Evolutionary conservation across 192 early-diverging fungal species (phyloP).

Genomic region (Coemansia aciculifera): DNA sequence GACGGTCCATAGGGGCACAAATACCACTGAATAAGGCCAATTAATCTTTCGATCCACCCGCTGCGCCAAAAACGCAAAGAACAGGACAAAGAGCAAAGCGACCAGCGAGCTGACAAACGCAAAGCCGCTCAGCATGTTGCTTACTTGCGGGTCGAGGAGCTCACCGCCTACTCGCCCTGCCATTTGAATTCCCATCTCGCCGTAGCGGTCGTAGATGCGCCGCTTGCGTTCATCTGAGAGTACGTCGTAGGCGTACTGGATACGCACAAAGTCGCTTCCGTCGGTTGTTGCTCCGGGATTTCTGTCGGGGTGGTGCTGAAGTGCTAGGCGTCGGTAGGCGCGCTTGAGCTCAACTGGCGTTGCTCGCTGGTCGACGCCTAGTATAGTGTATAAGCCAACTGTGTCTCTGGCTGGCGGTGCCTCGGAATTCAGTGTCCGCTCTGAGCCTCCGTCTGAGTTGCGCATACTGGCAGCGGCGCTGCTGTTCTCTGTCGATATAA

Average conservation of each 20-base stretch:
- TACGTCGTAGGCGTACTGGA: constrained; percentile 83
- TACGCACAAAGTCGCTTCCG: constrained; percentile 76
- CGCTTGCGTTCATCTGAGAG: constrained; percentile 78
- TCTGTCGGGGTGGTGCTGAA: constrained; percentile 92
- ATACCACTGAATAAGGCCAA: constrained; percentile 76
- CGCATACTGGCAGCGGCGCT: constrained; percentile 9
- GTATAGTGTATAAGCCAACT: constrained; percentile 82
- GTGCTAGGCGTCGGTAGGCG: constrained; percentile 76
- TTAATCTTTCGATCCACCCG: constrained; percentile 67
- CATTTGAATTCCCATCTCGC: constrained; percentile 76
- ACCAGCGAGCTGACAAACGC: constrained; percentile 58
- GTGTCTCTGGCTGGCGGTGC: constrained; percentile 25
- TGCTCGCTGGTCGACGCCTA: constrained; percentile 72
- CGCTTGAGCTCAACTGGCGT: constrained; percentile 75
- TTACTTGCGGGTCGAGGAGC: constrained; percentile 67
- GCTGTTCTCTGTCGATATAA: constrained; percentile 8
- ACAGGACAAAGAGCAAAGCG: constrained; percentile 70
- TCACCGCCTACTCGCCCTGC: constrained; percentile 67
- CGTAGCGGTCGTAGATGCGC: constrained; percentile 88
- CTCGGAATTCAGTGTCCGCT: constrained; percentile 25
- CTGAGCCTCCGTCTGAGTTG: constrained; percentile 27
- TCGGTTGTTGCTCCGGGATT: constrained; percentile 66
- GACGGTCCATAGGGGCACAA: constrained; percentile 81
- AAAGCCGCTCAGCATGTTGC: constrained; percentile 62
- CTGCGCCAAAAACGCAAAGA: constrained; percentile 78